A percentile compares a stretch with the other conserved stretches of the same genome.
These are phyloP conservation scores for Arthromyces matolae DNA, from an alignment of 768 basidiomycete species.

Conservation along the genomic window DNA sequence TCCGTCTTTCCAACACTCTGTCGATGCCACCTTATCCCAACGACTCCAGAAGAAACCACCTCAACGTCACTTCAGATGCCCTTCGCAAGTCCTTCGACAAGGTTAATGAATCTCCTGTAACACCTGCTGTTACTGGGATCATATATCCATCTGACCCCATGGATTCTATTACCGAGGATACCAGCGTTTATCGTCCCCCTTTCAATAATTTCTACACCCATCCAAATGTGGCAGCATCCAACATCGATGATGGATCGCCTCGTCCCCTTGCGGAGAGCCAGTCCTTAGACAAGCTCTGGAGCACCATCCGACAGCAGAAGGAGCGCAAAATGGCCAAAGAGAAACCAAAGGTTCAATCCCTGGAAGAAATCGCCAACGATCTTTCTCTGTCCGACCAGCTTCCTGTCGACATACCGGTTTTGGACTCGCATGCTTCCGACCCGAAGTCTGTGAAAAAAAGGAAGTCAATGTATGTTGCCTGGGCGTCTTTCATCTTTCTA, in stretches of 20 bases:
- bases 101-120: conserved; percentile 33
- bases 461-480: conserved; percentile 63
- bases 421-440: conserved; percentile 34
- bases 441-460: conserved; percentile 50
- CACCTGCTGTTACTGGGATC: conserved; percentile 47
- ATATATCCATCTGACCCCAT: conserved; percentile 38
- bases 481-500: conserved; percentile 6
- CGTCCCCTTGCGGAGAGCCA: conserved; percentile 38
- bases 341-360: conserved; percentile 66
- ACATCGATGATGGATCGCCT: conserved; percentile 36
- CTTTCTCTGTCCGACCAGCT: conserved; percentile 30
- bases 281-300: conserved; percentile 63
- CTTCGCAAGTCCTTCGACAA: conserved; percentile 18
- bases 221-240: conserved; percentile 37
- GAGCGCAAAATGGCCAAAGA: conserved; percentile 63
- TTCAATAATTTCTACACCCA: conserved; percentile 30
- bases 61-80: conserved; percentile 14
- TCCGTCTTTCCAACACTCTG: conserved; percentile 9
- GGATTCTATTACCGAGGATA: conserved; percentile 34
- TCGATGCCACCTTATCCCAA: conserved; percentile 21
- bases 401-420: conserved; percentile 34
- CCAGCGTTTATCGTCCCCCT: conserved; percentile 23
- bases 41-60: conserved; percentile 26
- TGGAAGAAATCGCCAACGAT: conserved; percentile 45
- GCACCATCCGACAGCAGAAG: conserved; percentile 59